Base-by-base conservation (phyloP, 2,329 filamentous ascomycete genomes). In the Pseudodiploospora longispora region DNA sequence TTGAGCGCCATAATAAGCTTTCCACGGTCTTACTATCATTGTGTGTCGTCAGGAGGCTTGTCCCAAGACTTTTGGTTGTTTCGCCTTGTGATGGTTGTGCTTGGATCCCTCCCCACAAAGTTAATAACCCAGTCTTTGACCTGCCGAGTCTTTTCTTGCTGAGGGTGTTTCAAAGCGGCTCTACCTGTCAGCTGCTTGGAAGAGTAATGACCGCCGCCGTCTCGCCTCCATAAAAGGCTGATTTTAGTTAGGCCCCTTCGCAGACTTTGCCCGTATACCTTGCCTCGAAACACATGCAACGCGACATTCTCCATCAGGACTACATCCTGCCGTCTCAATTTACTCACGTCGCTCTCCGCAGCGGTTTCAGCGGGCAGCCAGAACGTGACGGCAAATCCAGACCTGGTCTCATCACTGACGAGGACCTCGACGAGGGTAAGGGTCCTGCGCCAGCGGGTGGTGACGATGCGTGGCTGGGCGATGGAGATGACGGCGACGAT, bases 221-320 rank as follows among this genome's bases (percentile, higher is more conserved):
- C 58, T 75, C 80, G 33, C 58, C 71, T 52, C 66, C 68, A 79
- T 12, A 94, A 64, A 36, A 94, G 64, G 49, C 82, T 74, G 28
- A 91, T 68, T 49, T 75, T 79, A 4, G 87, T 90, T 54, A 85
- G 74, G 6, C 80, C 79, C 50, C 76, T 77, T 29, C 84, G 78
- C 49, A 96, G 66, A 56, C 84, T 93, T 60, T 94, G 85, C 0
- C 91, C 90, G 55, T 93, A 89, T 1, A 96, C 90, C 54, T 77
- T 82, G 38, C 80, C 78, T 41, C 76, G 75, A 60, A 91, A 97
- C 4, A 80, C 78, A 42, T 80, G 79, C 41, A 97, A 69, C 1
- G 84, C 88, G 6, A 95, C 81, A 54, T 91, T 89, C 45, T 82
- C 80, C 47, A 95, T 59, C 10, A 95, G 71, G 5, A 97, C 70